Evolutionary conservation across 352 stramenopile genomes (phyloP).

Genomic region (Phytophthora colocasiae): DNA sequence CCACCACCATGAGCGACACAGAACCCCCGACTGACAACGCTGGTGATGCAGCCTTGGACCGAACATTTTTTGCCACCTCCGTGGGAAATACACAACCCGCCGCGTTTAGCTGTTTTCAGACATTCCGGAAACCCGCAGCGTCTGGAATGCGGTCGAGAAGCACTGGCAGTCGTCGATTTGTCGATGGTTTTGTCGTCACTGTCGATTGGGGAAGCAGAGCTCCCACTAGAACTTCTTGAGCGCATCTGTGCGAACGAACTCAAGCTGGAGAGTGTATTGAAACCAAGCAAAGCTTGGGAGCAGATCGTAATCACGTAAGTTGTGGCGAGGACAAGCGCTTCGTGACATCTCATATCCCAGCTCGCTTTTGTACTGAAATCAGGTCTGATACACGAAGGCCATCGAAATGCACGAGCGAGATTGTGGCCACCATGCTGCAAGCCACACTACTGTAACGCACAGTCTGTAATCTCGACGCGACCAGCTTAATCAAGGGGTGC

Average conservation of each 20-base stretch:
- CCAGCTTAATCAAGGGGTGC: constrained; percentile 5
- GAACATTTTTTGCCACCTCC: constrained; percentile 62
- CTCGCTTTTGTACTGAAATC: constrained; percentile 22
- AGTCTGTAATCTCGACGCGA: not conserved
- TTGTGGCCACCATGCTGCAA: not conserved
- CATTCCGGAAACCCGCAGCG: constrained; percentile 60
- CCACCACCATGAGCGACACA: constrained; percentile 71
- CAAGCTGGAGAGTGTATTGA: constrained; percentile 23
- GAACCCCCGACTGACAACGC: constrained; percentile 61
- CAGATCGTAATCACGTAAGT: constrained; percentile 22
- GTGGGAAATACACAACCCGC: constrained; percentile 62
- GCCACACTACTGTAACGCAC: not conserved
- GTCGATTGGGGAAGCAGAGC: constrained; percentile 9
- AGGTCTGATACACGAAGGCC: constrained; percentile 28
- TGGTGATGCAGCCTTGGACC: constrained; percentile 57
- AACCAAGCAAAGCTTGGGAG: constrained; percentile 4
- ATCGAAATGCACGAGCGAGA: constrained; percentile 8
- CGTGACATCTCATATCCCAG: constrained; percentile 35
- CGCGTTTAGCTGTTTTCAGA: constrained; percentile 57
- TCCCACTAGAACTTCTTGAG: constrained; percentile 20
- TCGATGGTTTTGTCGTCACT: constrained; percentile 5
- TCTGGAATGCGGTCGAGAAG: constrained; percentile 16
- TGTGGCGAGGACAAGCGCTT: constrained; percentile 14
- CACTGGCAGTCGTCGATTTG: not conserved
- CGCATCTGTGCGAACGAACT: constrained; percentile 26